Conservation (phyloP, 2,329 filamentous ascomycete genomes). For the Trichoderma simmonsii region DNA sequence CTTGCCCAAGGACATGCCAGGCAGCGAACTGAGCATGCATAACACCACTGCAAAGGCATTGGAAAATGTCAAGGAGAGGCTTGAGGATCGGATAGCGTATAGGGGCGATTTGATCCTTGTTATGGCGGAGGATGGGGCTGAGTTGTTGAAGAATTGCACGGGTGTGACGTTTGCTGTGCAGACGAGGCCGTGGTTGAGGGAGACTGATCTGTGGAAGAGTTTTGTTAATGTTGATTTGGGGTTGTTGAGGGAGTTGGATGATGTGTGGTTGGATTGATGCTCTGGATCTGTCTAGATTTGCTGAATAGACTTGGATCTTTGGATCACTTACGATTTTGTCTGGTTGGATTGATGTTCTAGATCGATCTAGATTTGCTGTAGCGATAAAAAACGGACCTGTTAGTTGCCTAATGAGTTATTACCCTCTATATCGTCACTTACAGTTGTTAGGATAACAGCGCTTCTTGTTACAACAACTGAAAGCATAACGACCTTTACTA, state of each 20-base stretch:
- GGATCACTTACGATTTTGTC: neutral
- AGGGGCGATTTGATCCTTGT: constrained; percentile 28
- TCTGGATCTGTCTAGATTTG: neutral
- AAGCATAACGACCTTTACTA: too few species aligned
- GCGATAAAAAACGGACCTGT: too few species aligned
- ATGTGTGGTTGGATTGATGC: constrained; percentile 25
- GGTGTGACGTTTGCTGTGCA: constrained; percentile 29
- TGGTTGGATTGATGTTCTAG: too few species aligned
- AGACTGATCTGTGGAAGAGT: constrained; percentile 31
- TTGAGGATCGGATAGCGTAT: constrained; percentile 22
- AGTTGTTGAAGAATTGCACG: constrained; percentile 26
- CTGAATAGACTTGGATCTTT: neutral
- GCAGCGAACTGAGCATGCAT: constrained; percentile 28
- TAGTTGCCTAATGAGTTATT: too few species aligned
- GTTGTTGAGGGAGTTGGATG: constrained; percentile 23
- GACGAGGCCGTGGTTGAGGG: constrained; percentile 30
- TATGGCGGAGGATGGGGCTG: constrained; percentile 25
- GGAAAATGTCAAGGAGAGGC: constrained; percentile 20
- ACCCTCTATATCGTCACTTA: too few species aligned
- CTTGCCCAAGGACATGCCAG: constrained; percentile 29
- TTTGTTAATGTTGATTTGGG: constrained; percentile 29
- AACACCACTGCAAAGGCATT: constrained; percentile 16
- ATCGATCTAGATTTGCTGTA: too few species aligned
- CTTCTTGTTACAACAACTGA: too few species aligned
- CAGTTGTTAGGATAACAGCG: too few species aligned